These are phyloP conservation scores for Ambrosiella cleistominuta DNA, from an alignment of 2,329 filamentous ascomycete species.

Conservation along the genomic window DNA sequence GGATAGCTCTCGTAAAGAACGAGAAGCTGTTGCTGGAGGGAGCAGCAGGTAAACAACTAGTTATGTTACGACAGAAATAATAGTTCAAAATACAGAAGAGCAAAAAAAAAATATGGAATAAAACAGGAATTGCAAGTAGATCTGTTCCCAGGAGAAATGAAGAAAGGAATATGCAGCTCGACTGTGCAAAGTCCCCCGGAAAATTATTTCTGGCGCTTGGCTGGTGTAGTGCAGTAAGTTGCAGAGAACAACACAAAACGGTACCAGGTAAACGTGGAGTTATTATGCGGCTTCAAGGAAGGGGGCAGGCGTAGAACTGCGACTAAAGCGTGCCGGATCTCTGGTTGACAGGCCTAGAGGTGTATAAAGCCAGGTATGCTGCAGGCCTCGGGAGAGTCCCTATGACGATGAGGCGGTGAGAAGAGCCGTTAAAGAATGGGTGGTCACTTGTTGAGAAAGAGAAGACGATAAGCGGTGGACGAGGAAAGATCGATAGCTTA, in stretches of 20 bases:
- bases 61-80: not conserved
- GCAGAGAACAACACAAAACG: not conserved
- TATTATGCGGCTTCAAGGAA: conserved; percentile 6
- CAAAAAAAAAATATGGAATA: conserved; percentile 2
- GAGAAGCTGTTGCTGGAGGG: not conserved
- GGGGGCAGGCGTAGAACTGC: not conserved
- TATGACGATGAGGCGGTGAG: not conserved
- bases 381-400: not conserved
- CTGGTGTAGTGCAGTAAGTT: not conserved
- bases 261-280: conserved; percentile 12
- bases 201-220: not conserved
- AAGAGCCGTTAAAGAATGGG: not conserved
- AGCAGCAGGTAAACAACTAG: conserved; percentile 1
- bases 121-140: conserved; percentile 2
- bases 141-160: conserved; percentile 1
- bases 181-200: not conserved
- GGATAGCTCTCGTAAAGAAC: not conserved
- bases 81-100: not conserved
- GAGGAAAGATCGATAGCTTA: not conserved
- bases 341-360: not conserved
- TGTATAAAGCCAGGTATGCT: not conserved
- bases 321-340: not conserved
- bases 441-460: not conserved
- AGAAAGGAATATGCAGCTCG: conserved; percentile 7
- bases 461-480: not conserved